Conservation (phyloP, 164 flowering plant species). For the Brasenia schreberi region DNA sequence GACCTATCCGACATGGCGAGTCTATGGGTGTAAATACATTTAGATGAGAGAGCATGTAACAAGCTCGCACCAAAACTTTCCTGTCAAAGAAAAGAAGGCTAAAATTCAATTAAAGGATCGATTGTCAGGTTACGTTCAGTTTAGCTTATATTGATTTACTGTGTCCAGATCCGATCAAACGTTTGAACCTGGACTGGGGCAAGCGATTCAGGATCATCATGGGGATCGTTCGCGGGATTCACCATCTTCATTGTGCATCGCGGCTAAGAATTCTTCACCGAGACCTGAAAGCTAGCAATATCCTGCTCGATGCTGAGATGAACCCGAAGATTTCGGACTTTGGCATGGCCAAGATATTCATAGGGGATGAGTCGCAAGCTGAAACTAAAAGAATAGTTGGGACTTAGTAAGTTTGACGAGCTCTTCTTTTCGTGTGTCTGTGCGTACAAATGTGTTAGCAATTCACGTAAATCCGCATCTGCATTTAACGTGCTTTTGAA, state of each 20-base stretch:
- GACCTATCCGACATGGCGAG: too few relatives aligned
- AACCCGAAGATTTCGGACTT: constrained; percentile 41
- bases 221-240: constrained; percentile 30
- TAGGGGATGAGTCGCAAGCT: not conserved
- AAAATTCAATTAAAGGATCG: constrained; percentile 3
- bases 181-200: constrained; percentile 20
- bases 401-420: constrained; percentile 11
- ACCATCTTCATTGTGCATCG: constrained; percentile 38
- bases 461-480: too few relatives aligned
- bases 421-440: not conserved
- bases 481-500: too few relatives aligned
- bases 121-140: not conserved
- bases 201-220: constrained; percentile 22
- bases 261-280: constrained; percentile 27
- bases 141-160: not conserved
- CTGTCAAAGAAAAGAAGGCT: not conserved
- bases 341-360: constrained; percentile 29
- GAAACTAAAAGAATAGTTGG: constrained; percentile 2
- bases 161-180: not conserved
- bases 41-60: too few relatives aligned
- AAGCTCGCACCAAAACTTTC: not conserved
- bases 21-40: too few relatives aligned
- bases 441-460: too few relatives aligned
- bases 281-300: constrained; percentile 36
- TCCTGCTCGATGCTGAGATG: constrained; percentile 28